Percentiles rank a stretch among this genome's conserved stretches.
These are phyloP conservation scores for Geoglossum glabrum DNA, from an alignment of 495 filamentous ascomycete species.

Conservation along the genomic window DNA sequence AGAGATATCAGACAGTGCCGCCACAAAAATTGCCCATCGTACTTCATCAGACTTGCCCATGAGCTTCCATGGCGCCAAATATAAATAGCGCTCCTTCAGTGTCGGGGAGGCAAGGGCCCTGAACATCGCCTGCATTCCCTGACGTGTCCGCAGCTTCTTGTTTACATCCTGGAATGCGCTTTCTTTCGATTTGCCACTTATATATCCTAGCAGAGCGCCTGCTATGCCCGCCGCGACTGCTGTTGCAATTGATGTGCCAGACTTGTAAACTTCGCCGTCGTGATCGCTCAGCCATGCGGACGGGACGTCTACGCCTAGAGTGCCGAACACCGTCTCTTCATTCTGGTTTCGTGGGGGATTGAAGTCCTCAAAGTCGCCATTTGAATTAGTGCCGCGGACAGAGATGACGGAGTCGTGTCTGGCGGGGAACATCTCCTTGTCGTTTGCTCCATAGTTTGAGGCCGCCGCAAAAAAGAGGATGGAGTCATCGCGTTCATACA, in stretches of 20 bases:
- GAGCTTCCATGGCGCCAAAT: too few relatives aligned
- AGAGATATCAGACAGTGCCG: too few relatives aligned
- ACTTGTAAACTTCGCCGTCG: neutral
- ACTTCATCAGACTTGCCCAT: too few relatives aligned
- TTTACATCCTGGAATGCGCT: too few relatives aligned
- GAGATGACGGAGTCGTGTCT: neutral
- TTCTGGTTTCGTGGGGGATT: neutral
- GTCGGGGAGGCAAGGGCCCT: constrained; percentile 8
- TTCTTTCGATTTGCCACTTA: too few relatives aligned
- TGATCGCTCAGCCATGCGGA: neutral
- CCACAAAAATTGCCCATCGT: too few relatives aligned
- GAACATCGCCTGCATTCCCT: constrained; percentile 15
- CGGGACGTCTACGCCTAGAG: neutral
- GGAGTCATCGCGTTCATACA: neutral
- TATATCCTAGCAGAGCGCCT: neutral
- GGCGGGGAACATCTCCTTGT: neutral
- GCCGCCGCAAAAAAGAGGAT: neutral
- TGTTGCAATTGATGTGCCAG: neutral
- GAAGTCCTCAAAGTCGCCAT: neutral
- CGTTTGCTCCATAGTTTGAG: neutral
- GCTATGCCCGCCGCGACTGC: neutral
- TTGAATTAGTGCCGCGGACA: neutral
- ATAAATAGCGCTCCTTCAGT: neutral
- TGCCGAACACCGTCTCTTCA: neutral
- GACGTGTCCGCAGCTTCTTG: neutral